A percentile compares a stretch with the other conserved stretches of the same genome.
phyloP scores from a whole-genome alignment of 2,329 filamentous ascomycete species.

The Bimuria novae-zelandiae region DNA sequence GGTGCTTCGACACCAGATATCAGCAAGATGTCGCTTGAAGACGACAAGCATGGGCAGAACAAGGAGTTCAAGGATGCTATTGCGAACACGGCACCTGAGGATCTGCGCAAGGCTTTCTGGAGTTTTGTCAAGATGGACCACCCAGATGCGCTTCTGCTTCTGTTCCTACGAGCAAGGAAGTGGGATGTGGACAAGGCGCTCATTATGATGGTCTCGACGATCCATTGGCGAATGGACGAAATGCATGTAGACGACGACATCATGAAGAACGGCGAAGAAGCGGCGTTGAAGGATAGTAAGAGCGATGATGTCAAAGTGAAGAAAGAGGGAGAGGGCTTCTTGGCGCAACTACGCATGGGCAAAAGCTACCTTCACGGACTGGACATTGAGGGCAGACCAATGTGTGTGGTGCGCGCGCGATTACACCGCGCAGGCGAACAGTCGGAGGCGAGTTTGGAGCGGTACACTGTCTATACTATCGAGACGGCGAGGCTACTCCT shows the following conservation, averaged over 20 bases:
- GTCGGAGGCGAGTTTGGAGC: conserved; percentile 78
- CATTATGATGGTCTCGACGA: conserved; percentile 91
- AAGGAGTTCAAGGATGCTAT: conserved; percentile 86
- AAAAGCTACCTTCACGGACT: conserved; percentile 91
- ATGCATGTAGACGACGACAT: conserved; percentile 90
- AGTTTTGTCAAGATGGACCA: conserved; percentile 94
- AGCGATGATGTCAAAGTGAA: conserved; percentile 64
- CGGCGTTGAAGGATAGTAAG: conserved; percentile 64
- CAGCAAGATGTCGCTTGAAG: conserved; percentile 47
- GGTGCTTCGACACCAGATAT: conserved; percentile 32
- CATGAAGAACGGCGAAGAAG: conserved; percentile 54
- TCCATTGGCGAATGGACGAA: conserved; percentile 85
- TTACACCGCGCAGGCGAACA: conserved; percentile 84
- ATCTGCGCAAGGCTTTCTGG: conserved; percentile 84
- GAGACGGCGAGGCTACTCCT: conserved; percentile 90
- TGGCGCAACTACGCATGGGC: conserved; percentile 82
- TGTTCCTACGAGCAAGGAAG: conserved; percentile 56
- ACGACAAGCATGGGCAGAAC: conserved; percentile 92
- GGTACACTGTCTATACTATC: conserved; percentile 91
- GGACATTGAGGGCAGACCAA: conserved; percentile 82
- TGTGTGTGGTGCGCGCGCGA: conserved; percentile 82
- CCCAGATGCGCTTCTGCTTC: conserved; percentile 73
- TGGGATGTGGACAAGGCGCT: conserved; percentile 95
- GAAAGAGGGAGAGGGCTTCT: conserved; percentile 75
- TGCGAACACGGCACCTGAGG: conserved; percentile 74